Evolutionary conservation across 441 rosid genomes (phyloP).

Genomic region (Erodium chrysanthum): DNA sequence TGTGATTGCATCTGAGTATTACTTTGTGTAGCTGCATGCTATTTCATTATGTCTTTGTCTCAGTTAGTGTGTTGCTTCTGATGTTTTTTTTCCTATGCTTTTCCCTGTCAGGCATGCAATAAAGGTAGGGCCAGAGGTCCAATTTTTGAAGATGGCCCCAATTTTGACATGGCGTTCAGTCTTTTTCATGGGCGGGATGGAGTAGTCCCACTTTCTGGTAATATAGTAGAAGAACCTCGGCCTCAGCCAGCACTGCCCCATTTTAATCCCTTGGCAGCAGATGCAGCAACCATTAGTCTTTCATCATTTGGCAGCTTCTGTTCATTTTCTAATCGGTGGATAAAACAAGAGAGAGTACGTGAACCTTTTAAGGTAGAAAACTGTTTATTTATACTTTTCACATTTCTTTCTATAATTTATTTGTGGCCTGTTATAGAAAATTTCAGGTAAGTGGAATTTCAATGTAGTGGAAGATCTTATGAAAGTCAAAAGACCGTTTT

Average conservation of each 20-base stretch:
- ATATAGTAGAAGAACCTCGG: conserved; percentile 19
- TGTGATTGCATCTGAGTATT: background rate
- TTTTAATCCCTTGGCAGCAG: conserved; percentile 60
- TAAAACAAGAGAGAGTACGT: conserved; percentile 38
- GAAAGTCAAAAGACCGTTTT: background rate
- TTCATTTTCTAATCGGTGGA: conserved; percentile 45
- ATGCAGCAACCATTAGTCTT: conserved; percentile 61
- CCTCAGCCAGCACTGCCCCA: conserved; percentile 29
- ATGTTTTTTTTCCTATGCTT: background rate
- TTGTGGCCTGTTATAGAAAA: conserved; percentile 1
- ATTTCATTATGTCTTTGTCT: background rate
- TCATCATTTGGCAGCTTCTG: conserved; percentile 64
- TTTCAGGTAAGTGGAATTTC: background rate
- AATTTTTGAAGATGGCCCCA: conserved; percentile 75
- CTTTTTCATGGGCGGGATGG: conserved; percentile 68
- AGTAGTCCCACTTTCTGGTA: conserved; percentile 48
- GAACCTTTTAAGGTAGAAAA: conserved; percentile 45
- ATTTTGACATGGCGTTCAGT: conserved; percentile 60
- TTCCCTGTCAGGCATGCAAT: conserved; percentile 33
- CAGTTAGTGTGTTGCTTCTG: background rate
- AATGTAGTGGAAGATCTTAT: background rate
- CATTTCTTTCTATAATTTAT: background rate
- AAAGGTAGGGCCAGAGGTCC: conserved; percentile 37
- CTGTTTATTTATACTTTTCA: conserved; percentile 25
- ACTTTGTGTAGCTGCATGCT: background rate